phyloP scores from a whole-genome alignment of 192 early-diverging fungal genomes.

The Dissophora ornata region DNA sequence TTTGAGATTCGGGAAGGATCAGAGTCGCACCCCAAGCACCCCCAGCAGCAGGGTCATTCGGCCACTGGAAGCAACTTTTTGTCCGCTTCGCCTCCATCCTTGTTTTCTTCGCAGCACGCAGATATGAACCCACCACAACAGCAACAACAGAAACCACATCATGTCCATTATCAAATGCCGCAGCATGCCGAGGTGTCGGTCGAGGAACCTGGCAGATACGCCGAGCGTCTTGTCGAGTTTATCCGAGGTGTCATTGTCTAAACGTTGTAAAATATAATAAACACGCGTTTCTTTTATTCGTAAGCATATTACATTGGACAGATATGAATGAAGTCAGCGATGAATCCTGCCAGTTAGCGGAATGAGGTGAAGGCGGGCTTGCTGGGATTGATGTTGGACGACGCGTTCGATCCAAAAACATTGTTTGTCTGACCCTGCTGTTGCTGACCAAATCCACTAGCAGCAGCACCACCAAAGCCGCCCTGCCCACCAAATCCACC shows the following conservation, averaged over 20 bases:
- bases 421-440: conserved; percentile 4
- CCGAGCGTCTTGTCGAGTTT: conserved; percentile 42
- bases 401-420: conserved; percentile 3
- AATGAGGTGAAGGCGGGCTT: conserved; percentile 15
- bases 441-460: conserved; percentile 13
- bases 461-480: conserved; percentile 10
- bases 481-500: background rate
- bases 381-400: conserved; percentile 7
- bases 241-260: conserved; percentile 38
- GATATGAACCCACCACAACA: background rate
- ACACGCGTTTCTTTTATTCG: too few species aligned
- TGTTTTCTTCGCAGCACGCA: background rate
- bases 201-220: conserved; percentile 46
- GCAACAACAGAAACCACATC: background rate
- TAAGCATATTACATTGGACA: too few species aligned
- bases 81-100: background rate
- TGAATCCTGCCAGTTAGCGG: too few species aligned
- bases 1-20: conserved; percentile 21
- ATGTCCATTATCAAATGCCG: conserved; percentile 2
- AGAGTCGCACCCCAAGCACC: background rate
- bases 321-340: too few species aligned
- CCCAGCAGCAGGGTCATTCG: background rate
- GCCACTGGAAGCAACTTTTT: background rate
- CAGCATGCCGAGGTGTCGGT: conserved; percentile 47
- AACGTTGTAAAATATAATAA: too few species aligned